Conservation (phyloP, 2,329 filamentous ascomycete genomes). For the Alternaria dauci region DNA sequence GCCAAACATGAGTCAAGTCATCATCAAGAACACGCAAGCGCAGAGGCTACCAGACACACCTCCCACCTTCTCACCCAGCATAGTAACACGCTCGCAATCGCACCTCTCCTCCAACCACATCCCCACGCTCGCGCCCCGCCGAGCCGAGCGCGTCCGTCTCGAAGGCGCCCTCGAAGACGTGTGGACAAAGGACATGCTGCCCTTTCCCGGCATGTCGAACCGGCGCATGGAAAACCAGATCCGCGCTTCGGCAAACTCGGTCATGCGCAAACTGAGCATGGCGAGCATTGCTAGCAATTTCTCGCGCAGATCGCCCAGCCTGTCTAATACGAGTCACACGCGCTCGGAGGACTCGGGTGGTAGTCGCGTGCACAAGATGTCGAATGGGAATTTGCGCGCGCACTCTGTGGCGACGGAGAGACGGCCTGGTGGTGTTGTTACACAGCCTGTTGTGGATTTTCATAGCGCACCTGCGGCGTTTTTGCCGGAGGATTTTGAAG, state of each 20-base stretch:
- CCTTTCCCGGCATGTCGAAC: constrained; percentile 81
- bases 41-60: constrained; percentile 65
- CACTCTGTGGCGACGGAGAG: constrained; percentile 35
- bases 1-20: constrained; percentile 74
- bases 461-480: constrained; percentile 59
- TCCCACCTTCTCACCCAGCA: constrained; percentile 54
- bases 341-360: constrained; percentile 48
- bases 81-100: constrained; percentile 81
- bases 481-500: constrained; percentile 58
- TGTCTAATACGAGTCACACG: constrained; percentile 53
- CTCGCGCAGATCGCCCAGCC: constrained; percentile 72
- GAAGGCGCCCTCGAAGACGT: constrained; percentile 79
- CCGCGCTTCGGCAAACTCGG: constrained; percentile 79
- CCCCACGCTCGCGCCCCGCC: constrained; percentile 75
- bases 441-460: constrained; percentile 54
- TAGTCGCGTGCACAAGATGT: constrained; percentile 36
- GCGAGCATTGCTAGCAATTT: constrained; percentile 81
- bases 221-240: constrained; percentile 75
- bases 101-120: constrained; percentile 73
- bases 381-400: constrained; percentile 37
- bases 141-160: constrained; percentile 78
- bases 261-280: constrained; percentile 88
- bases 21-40: constrained; percentile 84
- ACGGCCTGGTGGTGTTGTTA: constrained; percentile 27
- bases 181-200: constrained; percentile 82